Evolutionary conservation across 495 filamentous ascomycete species (phyloP).

Genomic region (Pseudomonodictys pantanalensis): DNA sequence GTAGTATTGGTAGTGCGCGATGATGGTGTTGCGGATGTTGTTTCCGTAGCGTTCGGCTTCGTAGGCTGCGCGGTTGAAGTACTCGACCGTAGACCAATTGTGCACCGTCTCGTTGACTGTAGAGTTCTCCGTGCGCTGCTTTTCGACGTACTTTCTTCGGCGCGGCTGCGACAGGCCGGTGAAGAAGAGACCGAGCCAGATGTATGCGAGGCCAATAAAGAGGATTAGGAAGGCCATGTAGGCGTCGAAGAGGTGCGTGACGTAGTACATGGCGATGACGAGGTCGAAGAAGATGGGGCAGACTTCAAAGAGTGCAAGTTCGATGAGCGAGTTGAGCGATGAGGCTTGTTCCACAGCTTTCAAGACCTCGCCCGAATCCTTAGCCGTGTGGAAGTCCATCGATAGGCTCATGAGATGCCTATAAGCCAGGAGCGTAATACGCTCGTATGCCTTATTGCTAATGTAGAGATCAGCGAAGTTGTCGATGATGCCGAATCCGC

Average conservation of each 20-base stretch:
- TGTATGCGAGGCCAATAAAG: conserved; percentile 58
- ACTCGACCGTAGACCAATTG: conserved; percentile 68
- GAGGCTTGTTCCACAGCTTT: conserved; percentile 64
- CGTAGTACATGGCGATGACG: conserved; percentile 62
- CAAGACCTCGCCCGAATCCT: conserved; percentile 68
- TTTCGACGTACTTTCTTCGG: conserved; percentile 35
- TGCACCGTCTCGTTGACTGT: conserved; percentile 62
- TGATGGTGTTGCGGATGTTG: conserved; percentile 31
- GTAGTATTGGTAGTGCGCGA: conserved; percentile 37
- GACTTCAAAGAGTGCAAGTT: conserved; percentile 64
- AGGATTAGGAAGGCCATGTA: conserved; percentile 72
- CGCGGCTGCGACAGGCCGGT: conserved; percentile 7
- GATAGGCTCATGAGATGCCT: conserved; percentile 74
- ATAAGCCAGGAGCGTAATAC: conserved; percentile 63
- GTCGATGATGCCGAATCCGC: conserved; percentile 23
- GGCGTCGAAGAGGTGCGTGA: conserved; percentile 65
- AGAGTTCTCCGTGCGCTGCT: conserved; percentile 55
- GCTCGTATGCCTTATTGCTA: conserved; percentile 58
- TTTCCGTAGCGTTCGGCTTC: conserved; percentile 60
- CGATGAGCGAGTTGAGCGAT: conserved; percentile 60
- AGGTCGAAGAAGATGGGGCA: conserved; percentile 72
- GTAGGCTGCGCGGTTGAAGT: conserved; percentile 69
- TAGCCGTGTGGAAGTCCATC: conserved; percentile 74
- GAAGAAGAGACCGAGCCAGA: conserved; percentile 47
- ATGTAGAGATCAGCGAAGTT: conserved; percentile 37